Conservation (phyloP, 768 basidiomycete genomes). For the Sistotremastrum suecicum region DNA sequence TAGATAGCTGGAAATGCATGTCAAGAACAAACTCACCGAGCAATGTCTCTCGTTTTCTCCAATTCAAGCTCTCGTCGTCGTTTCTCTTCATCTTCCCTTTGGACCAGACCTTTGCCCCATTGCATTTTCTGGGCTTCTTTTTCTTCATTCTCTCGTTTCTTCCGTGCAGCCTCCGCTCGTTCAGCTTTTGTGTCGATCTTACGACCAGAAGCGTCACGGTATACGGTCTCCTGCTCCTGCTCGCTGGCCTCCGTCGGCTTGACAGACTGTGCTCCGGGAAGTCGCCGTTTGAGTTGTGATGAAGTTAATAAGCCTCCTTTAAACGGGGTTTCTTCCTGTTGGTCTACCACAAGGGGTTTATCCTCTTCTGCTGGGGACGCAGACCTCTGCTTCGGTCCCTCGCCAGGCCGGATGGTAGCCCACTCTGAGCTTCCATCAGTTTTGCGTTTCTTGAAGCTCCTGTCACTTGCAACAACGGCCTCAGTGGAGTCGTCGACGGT, state of each 20-base stretch:
- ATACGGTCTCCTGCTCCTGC: slow-evolving; percentile 75
- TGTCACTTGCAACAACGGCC: slow-evolving; percentile 57
- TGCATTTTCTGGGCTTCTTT: slow-evolving; percentile 87
- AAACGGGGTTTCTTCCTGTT: slow-evolving; percentile 27
- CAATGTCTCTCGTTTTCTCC: slow-evolving; percentile 51
- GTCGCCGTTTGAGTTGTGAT: slow-evolving; percentile 54
- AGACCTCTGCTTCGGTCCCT: slow-evolving; percentile 26
- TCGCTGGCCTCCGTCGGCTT: slow-evolving; percentile 19
- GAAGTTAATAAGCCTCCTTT: slow-evolving; percentile 69
- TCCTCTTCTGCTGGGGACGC: slow-evolving; percentile 51
- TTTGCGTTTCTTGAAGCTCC: slow-evolving; percentile 69
- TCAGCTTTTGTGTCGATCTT: slow-evolving; percentile 82
- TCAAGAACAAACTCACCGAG: slow-evolving; percentile 27
- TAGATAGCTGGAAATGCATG: neutral
- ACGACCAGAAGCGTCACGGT: slow-evolving; percentile 79
- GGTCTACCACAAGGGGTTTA: slow-evolving; percentile 45
- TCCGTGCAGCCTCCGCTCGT: slow-evolving; percentile 67
- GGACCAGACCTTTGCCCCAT: slow-evolving; percentile 94
- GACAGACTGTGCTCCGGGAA: slow-evolving; percentile 25
- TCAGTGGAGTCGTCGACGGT: slow-evolving; percentile 40
- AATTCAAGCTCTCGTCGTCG: slow-evolving; percentile 51
- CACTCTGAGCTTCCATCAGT: slow-evolving; percentile 31
- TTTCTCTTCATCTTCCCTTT: slow-evolving; percentile 67
- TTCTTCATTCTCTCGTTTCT: slow-evolving; percentile 73
- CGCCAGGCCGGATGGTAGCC: slow-evolving; percentile 50